Evolutionary conservation across 2,329 filamentous ascomycete genomes (phyloP), one percentile per base, ranked within the genome.

Genomic region (Camillea tinctor): DNA sequence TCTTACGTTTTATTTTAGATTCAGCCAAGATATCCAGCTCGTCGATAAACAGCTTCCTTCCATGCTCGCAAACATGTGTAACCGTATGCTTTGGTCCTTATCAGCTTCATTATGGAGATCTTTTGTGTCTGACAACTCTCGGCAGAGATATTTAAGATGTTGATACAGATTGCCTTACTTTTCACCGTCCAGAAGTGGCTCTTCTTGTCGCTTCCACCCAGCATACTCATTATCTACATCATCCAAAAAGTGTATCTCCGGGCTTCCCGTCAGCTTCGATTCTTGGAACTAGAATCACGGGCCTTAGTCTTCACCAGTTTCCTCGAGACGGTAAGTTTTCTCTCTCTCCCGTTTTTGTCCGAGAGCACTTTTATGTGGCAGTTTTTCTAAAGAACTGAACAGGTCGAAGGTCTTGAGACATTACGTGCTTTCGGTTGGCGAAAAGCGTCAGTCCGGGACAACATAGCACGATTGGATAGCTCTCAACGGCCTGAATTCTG

Each of bases 211-310:
- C 73, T 85, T n/a, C 83, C 84, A 0, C 58, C 79, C 3, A 75
- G 79, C 3, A 58, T 77, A 5, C 60, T 69, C 2, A 63, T 77
- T 0, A 68, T 82, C 1, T 84, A 81, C 57, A 49, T 74, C 0
- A 72, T 84, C 2, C 81, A 84, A 60, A 81, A 77, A 52, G 69
- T 80, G 23, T 85, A 85, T 60, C 74, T 87, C 0, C 76, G 79
- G 5, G 86, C 84, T 0, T 85, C 84, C 0, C 78, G 84, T 0
- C 84, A 86, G 64, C 72, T 87, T 2, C 80, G 83, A 44, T 76
- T 82, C 13, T 68, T 86, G 24, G 84, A 86, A 54, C 74, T 87
- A 0, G 82, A 86, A 63, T 77, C 82, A 0, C 80, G 80, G 53
- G 76, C 83, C 0, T 79, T 77, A 19, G 61, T 66, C 53, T 71